Evolutionary conservation across 2,329 filamentous ascomycete genomes (phyloP).

Genomic region (Curvularia sp.): DNA sequence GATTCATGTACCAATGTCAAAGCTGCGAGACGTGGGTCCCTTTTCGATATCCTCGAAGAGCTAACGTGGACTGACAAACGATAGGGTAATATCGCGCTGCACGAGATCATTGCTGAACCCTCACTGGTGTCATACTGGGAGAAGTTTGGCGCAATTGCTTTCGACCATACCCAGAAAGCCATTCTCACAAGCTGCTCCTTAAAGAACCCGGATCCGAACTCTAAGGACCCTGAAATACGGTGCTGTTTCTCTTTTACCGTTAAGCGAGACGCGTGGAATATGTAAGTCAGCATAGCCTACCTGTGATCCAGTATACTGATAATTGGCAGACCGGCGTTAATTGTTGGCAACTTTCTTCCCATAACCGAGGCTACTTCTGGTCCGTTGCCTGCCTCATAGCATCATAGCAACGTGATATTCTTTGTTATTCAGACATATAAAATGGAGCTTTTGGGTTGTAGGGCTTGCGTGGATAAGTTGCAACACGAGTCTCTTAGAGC

Average conservation of each 20-base stretch:
- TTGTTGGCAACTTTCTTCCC: conserved; percentile 95
- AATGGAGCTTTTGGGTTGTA: neutral
- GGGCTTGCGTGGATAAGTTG: neutral
- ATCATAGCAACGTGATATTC: neutral
- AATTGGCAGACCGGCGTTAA: conserved; percentile 74
- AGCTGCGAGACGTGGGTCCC: conserved; percentile 80
- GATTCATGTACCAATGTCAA: conserved; percentile 90
- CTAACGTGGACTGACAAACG: conserved; percentile 19
- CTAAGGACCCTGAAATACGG: conserved; percentile 75
- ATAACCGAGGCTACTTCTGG: conserved; percentile 63
- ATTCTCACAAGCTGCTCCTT: conserved; percentile 92
- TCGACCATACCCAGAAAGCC: conserved; percentile 91
- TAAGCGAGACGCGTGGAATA: conserved; percentile 90
- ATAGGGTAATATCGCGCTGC: conserved; percentile 92
- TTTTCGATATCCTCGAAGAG: neutral
- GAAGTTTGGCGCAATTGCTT: conserved; percentile 97
- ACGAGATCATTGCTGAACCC: conserved; percentile 94
- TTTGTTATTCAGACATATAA: neutral
- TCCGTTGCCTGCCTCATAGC: conserved; percentile 23
- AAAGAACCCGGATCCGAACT: conserved; percentile 71
- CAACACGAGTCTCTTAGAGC: neutral
- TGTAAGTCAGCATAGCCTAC: conserved; percentile 68
- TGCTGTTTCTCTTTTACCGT: conserved; percentile 99
- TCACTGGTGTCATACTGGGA: conserved; percentile 98
- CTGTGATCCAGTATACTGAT: conserved; percentile 39